Base-by-base conservation (phyloP, 805 yeast genomes). In the Ogataea chonburiensis region DNA sequence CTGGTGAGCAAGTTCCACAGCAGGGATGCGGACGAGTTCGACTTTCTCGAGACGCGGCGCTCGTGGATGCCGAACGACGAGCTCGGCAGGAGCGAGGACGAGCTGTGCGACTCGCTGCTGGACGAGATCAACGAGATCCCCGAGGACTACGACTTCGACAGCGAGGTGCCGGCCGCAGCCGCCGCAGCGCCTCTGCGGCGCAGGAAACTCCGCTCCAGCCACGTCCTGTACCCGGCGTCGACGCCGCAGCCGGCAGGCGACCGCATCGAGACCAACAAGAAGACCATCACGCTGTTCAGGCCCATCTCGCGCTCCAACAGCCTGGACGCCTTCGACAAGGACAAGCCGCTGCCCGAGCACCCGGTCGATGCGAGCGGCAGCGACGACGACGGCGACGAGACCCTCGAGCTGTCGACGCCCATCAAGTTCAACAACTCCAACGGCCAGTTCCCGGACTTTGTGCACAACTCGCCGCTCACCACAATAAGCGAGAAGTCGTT, bases 51-150 rank as follows among this genome's bases (percentile, higher is more conserved):
- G 12, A 32, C 43, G 12, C 34, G 56, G 27, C 50, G 49, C 32
- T 56, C 63, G 4, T 58, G 61, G 63, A 46, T 48, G 21, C 59
- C 57, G 14, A 46, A 47, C 21, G 58, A 55, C 35, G 58, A 53
- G 18, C 12, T 17, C 13, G 20, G 28, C 23, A 23, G 13, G 6
- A 21, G 26, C 12, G 26, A 23, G 15, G 31, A 10, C 4, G 36
- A 37, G 12, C 43, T 40, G 14, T 31, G 51, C 28, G 60, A 55
- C 26, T 51, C 58, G 3, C 27, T 59, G 38, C 37, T 64, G 11
- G 68, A 63, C 40, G 68, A 64, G 39, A 50, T 62, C 18, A 64
- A 64, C 31, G 47, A 44, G 21, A 38, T 64, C 4, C 67, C 68
- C 1, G 67, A 61, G 34, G 69, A 64, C 38, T 62, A 41, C 34